Conservation (phyloP, 2,329 filamentous ascomycete species). For the Davidsoniella eucalypti region DNA sequence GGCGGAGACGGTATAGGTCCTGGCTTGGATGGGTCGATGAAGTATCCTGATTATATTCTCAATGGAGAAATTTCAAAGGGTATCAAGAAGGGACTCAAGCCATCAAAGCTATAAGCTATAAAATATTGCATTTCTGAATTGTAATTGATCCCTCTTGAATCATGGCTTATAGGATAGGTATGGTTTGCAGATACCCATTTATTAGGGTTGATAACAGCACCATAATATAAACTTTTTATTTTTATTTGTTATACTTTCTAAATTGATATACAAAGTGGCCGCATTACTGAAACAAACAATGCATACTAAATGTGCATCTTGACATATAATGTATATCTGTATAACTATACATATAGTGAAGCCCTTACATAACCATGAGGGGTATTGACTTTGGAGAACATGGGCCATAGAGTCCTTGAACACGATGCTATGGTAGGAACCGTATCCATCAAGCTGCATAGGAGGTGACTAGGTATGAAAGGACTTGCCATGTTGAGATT, state of each 20-base stretch:
- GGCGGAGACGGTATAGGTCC: constrained; percentile 24
- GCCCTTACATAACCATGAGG: neutral
- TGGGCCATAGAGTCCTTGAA: too few relatives aligned
- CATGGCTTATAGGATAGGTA: neutral
- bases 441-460: too few relatives aligned
- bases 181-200: too few relatives aligned
- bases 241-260: neutral
- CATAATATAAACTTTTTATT: too few relatives aligned
- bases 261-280: neutral
- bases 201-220: neutral
- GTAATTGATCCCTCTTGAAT: neutral
- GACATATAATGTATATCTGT: neutral
- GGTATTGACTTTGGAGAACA: neutral
- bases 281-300: neutral
- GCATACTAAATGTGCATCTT: too few relatives aligned
- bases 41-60: constrained; percentile 35
- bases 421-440: too few relatives aligned
- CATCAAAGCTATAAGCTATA: constrained; percentile 29
- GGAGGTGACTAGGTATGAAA: too few relatives aligned
- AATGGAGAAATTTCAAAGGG: constrained; percentile 21
- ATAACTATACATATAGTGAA: neutral
- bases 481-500: too few relatives aligned
- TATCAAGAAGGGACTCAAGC: constrained; percentile 21
- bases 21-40: constrained; percentile 30
- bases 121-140: constrained; percentile 14